Base-by-base conservation (phyloP, 202 grass and related monocot species). In the Panicum virgatum region DNA sequence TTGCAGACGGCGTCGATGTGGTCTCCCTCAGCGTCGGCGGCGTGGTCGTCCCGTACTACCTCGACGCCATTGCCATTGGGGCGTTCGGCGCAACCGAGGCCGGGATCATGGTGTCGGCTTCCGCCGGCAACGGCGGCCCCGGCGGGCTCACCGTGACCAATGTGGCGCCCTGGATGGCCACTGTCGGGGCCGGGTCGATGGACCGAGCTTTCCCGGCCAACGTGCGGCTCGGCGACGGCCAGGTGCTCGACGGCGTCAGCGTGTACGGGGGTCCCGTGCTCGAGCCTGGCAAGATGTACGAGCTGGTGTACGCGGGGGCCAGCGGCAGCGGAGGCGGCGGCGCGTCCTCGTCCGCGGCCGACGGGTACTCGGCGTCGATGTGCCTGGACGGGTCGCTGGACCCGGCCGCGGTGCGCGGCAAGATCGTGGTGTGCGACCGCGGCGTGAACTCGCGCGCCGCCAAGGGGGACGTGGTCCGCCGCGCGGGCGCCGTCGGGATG, bases 381-480 rank as follows among this genome's bases (percentile, higher is more conserved):
- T 98, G 95, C 84, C 91, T 98, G 0, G 95, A 98, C 20, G 95
- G 92, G 6, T 98, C 92, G 46, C 88, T 98, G 40, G 83, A 98
- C 82, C 75, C 77, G 3, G 77, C 83, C 0, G 23, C 62, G 0
- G 95, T 95, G 23, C 91, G 66, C 14, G 88, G 86, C 1, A 95
- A 90, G 87, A 91, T 98, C 71, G 90, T 98, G 42, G 88, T 95
- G 42, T 98, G 95, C 75, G 92, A 98, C 82, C 92, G 90, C 4
- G 95, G 95, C 61, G 92, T 98, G 13, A 98, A 94, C 83, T 90
- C 84, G 20, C 86, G 95, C 29, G 82, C 92, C 14, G 90, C 84
- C 69, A 98, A 98, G 74, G 95, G 92, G 0, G 92, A 93, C 69
- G 95, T 98, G 56, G 95, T 91, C 10, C 88, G 36, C 67, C 91